Conservation (phyloP, 2,329 filamentous ascomycete genomes). For the Ploettnerulaceae sp. region DNA sequence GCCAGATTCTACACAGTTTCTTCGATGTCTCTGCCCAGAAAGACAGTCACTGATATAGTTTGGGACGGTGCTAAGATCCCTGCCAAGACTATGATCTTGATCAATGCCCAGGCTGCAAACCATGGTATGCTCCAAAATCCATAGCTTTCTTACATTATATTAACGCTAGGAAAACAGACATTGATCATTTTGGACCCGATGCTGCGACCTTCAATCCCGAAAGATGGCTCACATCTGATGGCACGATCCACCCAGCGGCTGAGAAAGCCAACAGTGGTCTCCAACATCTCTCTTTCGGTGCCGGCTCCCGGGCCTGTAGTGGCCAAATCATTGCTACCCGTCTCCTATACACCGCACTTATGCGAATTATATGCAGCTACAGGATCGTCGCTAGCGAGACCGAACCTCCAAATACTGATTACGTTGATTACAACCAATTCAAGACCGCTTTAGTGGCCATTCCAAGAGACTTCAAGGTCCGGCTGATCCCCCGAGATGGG, state of each 20-base stretch:
- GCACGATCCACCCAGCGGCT: conserved; percentile 13
- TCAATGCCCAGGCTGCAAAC: conserved; percentile 51
- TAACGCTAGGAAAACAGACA: conserved; percentile 33
- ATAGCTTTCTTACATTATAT: too few relatives aligned
- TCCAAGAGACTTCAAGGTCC: conserved; percentile 53
- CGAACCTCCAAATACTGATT: conserved; percentile 54
- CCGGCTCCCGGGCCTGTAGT: conserved; percentile 47
- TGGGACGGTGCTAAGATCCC: conserved; percentile 49
- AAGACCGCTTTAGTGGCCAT: conserved; percentile 57
- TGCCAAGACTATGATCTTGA: conserved; percentile 48
- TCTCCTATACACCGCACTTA: conserved; percentile 45
- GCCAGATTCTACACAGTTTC: conserved; percentile 49
- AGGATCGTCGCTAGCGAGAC: conserved; percentile 44
- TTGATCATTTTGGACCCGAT: conserved; percentile 44
- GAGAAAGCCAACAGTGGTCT: conserved; percentile 34
- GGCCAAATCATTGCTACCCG: conserved; percentile 48
- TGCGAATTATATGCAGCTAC: conserved; percentile 46
- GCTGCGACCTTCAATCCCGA: conserved; percentile 42
- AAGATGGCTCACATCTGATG: conserved; percentile 14
- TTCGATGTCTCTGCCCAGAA: conserved; percentile 47
- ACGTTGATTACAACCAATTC: conserved; percentile 57
- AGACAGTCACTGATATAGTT: conserved; percentile 45
- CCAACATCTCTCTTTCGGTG: conserved; percentile 47
- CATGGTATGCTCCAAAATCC: conserved; percentile 42
- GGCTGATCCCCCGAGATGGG: conserved; percentile 47